A percentile compares a stretch with the other conserved stretches of the same genome.
Evolutionary conservation across 495 filamentous ascomycete species (phyloP).

Genomic region (Podospora tetraspora): DNA sequence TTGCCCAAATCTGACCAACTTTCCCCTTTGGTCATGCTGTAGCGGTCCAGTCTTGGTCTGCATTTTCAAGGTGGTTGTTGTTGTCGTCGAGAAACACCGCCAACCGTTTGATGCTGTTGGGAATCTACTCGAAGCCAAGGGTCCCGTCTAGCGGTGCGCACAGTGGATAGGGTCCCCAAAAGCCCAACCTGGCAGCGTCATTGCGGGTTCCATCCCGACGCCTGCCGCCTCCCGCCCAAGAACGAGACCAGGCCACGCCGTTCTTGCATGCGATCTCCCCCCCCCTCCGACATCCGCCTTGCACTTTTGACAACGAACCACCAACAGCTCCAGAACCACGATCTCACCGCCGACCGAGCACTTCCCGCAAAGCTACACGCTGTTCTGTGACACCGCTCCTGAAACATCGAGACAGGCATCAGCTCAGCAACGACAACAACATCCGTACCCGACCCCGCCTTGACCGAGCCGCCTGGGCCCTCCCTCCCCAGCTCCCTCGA

Average conservation of each 20-base stretch:
- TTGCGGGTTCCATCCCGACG: constrained; percentile 5
- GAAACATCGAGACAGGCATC: constrained; percentile 2
- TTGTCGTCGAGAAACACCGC: not conserved
- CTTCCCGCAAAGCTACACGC: not conserved
- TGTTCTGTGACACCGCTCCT: not conserved
- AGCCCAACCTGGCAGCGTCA: constrained; percentile 8
- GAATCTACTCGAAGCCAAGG: not conserved
- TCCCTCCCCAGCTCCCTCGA: not conserved
- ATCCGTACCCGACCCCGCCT: not conserved
- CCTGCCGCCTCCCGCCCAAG: constrained; percentile 7
- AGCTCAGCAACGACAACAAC: not conserved
- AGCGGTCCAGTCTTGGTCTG: not conserved
- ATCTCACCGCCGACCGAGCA: not conserved
- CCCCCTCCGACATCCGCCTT: not conserved
- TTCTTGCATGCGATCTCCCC: not conserved
- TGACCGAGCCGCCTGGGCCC: not conserved
- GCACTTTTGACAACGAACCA: not conserved
- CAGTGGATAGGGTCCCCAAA: not conserved
- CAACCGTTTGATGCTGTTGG: not conserved
- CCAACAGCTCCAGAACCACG: not conserved
- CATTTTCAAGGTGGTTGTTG: not conserved
- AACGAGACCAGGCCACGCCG: not conserved
- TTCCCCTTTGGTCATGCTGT: not conserved
- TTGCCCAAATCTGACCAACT: not conserved
- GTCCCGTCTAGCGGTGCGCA: not conserved